Conservation (phyloP, 2,329 filamentous ascomycete species). For the Aureobasidium melanogenum region DNA sequence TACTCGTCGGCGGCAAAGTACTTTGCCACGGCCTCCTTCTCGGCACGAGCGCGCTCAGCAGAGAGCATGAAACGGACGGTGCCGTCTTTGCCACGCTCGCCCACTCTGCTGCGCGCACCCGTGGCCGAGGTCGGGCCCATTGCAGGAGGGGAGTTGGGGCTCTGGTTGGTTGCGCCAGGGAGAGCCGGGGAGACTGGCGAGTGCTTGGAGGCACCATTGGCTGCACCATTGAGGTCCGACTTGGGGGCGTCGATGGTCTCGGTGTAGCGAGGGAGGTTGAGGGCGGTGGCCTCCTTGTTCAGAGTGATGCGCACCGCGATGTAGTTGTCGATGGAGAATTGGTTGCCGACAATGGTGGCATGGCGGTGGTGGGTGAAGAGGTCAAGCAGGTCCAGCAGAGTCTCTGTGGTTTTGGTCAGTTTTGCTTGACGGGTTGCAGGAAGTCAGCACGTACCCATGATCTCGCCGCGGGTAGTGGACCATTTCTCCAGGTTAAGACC, state of each 20-base stretch:
- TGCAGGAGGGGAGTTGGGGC: slow-evolving; percentile 34
- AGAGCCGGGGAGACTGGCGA: neutral
- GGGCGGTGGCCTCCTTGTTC: slow-evolving; percentile 67
- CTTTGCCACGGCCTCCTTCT: slow-evolving; percentile 57
- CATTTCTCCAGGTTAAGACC: slow-evolving; percentile 39
- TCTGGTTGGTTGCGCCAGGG: slow-evolving; percentile 14
- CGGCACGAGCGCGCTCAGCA: slow-evolving; percentile 61
- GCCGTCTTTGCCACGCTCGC: slow-evolving; percentile 49
- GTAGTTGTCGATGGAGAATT: slow-evolving; percentile 67
- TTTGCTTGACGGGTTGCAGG: too few species aligned
- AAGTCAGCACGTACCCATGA: slow-evolving; percentile 26
- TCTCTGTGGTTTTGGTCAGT: slow-evolving; percentile 44
- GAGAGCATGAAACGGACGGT: slow-evolving; percentile 89
- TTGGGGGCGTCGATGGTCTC: slow-evolving; percentile 32
- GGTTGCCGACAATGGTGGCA: slow-evolving; percentile 62
- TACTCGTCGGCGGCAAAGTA: slow-evolving; percentile 64
- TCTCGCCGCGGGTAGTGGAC: slow-evolving; percentile 35
- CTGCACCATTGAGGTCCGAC: slow-evolving; percentile 26
- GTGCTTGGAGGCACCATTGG: slow-evolving; percentile 22
- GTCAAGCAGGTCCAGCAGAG: slow-evolving; percentile 81
- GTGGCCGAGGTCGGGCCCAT: slow-evolving; percentile 24
- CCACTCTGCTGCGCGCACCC: slow-evolving; percentile 22
- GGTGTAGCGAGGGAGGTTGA: slow-evolving; percentile 54
- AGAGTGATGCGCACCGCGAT: slow-evolving; percentile 79
- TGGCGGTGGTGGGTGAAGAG: slow-evolving; percentile 79